These are phyloP conservation scores for Podila epigama DNA, from an alignment of 192 early-diverging fungal genomes.

Conservation along the genomic window DNA sequence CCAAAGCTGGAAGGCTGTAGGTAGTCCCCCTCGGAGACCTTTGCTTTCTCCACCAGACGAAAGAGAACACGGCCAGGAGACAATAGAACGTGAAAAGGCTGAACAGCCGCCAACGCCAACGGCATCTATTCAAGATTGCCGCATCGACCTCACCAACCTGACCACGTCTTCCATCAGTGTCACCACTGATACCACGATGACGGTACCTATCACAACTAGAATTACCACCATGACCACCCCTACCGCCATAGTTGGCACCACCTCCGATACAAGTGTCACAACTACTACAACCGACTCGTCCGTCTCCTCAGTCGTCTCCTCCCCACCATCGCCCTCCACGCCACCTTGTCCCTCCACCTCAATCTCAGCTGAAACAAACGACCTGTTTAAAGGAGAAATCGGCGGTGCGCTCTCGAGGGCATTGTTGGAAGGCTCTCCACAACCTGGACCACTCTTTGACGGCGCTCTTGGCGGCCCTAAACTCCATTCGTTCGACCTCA, in stretches of 20 bases:
- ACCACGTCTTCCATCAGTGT: no score
- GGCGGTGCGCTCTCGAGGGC: not conserved
- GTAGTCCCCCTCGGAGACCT: conserved; percentile 63
- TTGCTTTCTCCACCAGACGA: conserved; percentile 59
- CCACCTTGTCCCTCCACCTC: no score
- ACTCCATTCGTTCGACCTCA: conserved; percentile 16
- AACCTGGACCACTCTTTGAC: not conserved
- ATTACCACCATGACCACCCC: no score
- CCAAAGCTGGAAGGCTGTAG: conserved; percentile 65
- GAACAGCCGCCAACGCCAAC: not conserved
- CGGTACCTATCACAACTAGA: not conserved
- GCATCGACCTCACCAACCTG: no score
- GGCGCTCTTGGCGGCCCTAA: not conserved
- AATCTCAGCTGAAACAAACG: no score
- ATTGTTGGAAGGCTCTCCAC: not conserved
- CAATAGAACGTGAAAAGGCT: conserved; percentile 7
- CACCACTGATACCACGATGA: no score
- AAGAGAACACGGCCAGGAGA: conserved; percentile 7
- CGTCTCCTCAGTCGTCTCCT: not conserved
- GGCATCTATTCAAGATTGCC: conserved; percentile 2
- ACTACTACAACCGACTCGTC: not conserved
- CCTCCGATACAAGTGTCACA: not conserved
- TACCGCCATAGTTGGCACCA: no score
- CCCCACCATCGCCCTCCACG: not conserved
- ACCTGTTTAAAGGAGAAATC: no score